Base-by-base conservation (phyloP, 371 early-diverging fungal genomes). In the Circinella minor region DNA sequence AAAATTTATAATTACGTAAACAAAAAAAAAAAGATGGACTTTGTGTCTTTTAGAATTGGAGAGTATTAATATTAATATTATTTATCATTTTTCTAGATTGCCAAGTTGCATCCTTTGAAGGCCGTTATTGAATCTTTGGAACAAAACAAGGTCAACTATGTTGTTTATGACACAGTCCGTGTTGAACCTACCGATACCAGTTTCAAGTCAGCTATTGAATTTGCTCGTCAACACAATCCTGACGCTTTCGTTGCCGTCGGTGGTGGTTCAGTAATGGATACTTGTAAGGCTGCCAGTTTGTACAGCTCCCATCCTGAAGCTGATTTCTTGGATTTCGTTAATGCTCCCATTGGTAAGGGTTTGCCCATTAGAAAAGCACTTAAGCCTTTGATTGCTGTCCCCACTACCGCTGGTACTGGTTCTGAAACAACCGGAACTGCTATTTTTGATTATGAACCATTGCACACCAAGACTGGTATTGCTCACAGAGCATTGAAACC, bases 241-340 rank as follows among this genome's bases (percentile, higher is more conserved):
- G 95, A 93, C 74, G 90, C 93, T 4, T 91, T 94, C 73, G 86
- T 96, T n/a, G 96, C 96, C 18, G 95, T 96, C 6, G 96, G 96
- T 65, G 96, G 96, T 67, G 96, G 96, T n/a, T 94, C 94, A 3
- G 93, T 92, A 38, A 95, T 96, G 69, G 96, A 96, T 74, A 96
- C 96, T 11, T 87, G 94, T 68, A 96, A 96, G 78, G 96, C 95
- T 38, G 96, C 95, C 54, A 95, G 94, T 74, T 81, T 96, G 77
- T 95, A 95, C 77, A 83, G 88, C 38, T 82, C 89, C 54, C 93
- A 94, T 74, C 92, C 92, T 14, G 91, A 95, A 15, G 94, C 92
- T 5, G 94, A 94, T 59, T 89, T 96, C 59, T 77, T 95, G 72
- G 96, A 95, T 75, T 96, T 96, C 79, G 96, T 96, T 69, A 96